Base-by-base conservation (phyloP, 805 yeast genomes). In the Saturnispora galanensis region DNA sequence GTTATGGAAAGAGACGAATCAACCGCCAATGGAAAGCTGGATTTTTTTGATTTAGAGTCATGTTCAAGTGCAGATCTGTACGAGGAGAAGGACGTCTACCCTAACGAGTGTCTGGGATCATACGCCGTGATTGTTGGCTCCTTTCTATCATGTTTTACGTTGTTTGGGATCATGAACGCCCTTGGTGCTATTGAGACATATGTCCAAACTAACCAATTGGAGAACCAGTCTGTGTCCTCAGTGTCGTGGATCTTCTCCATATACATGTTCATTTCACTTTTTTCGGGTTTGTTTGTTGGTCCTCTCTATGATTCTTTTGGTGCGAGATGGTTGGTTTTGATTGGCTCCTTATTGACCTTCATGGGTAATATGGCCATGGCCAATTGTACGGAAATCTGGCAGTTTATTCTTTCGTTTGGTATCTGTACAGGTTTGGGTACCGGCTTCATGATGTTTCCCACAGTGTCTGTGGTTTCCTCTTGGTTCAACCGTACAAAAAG, bases 161-260 rank as follows among this genome's bases (percentile, higher is more conserved):
- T 52, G 26, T 71, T 77, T 47, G 87, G 87, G 7, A 49, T 76
- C 21, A 60, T 77, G 51, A 79, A 79, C 54, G 61, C 79, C 4
- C 63, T 73, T 16, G 85, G 86, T 51, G 84, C 77, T 4, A 67
- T 81, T 35, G 81, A 80, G 58, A 69, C 80, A 0, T 77, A 77
- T 51, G 68, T 81, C 5, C 70, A 78, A 17, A 63, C 60, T 10
- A 71, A 81, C 56, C 84, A 79, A 56, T 60, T 81, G 48, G 61
- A 62, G 0, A 50, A 69, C 38, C 62, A 64, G 6, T 55, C 65
- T 4, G 66, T 77, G 3, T 68, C 81, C 2, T 60, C 74, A 1
- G 69, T 79, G 8, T 73, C 84, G 2, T 81, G 87, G 87, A 72
- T 80, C 32, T 81, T 81, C 51, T 78, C 86, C 1, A 57, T 80